Evolutionary conservation across 306 rosid species (phyloP), one percentile per base, ranked within the genome.

Genomic region (Pterocarpus macrocarpus): DNA sequence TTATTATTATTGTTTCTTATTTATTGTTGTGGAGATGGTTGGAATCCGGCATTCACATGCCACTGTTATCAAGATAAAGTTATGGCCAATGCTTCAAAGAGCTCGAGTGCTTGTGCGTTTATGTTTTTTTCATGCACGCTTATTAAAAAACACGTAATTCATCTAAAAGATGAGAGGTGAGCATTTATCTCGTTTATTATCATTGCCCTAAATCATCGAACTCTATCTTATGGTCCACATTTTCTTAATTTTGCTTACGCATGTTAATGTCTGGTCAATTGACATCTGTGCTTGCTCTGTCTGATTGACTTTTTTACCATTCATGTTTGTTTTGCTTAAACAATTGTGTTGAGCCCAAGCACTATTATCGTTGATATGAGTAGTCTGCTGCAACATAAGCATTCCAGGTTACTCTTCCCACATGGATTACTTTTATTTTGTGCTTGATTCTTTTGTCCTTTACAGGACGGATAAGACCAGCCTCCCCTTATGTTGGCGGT

Each of bases 381-480:
- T 35, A 43, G 64, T 77, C 66, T 73, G 44, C 67, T 8, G 35
- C 38, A 22, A 36, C 56, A 35, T 47, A 28, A 16, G 67, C 62
- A 61, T 30, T 77, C 35, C 8, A 9, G 15, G 5, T 9, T 73
- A 58, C 71, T 44, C 33, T 32, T 69, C n/a, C 53, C 11, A 41
- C 66, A 10, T 43, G 13, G 53, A 16, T 10, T 53, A 22, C 45
- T 68, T 57, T 53, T 53, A 17, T 73, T 56, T 70, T 35, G 35
- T 65, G 0, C 36, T 70, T 57, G 69, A 10, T 69, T 76, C 56
- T 59, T 33, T 76, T 86, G 36, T 76, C 61, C 71, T 82, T 84
- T 81, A 17, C 73, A 95, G 97, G 91, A 76, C 94, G 97, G 65
- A 49, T 85, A 4, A 81, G 97, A 83, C 83, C 91, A 55, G 81